Conservation (phyloP, 768 basidiomycete genomes). For the Lentinula aciculospora region DNA sequence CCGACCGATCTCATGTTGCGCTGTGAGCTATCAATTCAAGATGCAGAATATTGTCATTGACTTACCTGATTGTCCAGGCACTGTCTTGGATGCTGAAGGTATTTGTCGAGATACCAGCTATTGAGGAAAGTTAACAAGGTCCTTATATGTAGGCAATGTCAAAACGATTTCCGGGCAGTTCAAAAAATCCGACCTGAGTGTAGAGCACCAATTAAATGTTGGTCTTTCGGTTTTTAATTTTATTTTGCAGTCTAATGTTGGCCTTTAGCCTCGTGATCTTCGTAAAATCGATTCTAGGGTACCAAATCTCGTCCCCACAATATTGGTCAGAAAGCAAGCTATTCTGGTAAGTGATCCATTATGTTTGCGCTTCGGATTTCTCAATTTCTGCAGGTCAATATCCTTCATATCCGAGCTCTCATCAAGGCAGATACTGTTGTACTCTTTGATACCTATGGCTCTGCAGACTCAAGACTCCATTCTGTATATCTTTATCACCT, state of each 20-base stretch:
- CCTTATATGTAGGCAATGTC: slow-evolving; percentile 65
- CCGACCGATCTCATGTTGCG: slow-evolving; percentile 88
- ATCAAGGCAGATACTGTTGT: slow-evolving; percentile 91
- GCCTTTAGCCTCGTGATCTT: slow-evolving; percentile 75
- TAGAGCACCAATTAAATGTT: slow-evolving; percentile 87
- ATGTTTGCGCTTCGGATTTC: background rate
- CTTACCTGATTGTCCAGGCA: slow-evolving; percentile 47
- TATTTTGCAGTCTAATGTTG: slow-evolving; percentile 16
- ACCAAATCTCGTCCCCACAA: slow-evolving; percentile 92
- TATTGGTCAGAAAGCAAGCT: slow-evolving; percentile 82
- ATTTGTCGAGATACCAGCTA: slow-evolving; percentile 15
- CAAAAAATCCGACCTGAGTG: slow-evolving; percentile 84
- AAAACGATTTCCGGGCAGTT: slow-evolving; percentile 87
- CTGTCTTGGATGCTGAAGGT: slow-evolving; percentile 83
- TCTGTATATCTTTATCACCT: slow-evolving; percentile 86
- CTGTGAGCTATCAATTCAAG: slow-evolving; percentile 50
- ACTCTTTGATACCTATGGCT: slow-evolving; percentile 90
- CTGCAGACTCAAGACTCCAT: slow-evolving; percentile 78
- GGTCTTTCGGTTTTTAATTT: slow-evolving; percentile 24
- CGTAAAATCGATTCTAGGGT: slow-evolving; percentile 94
- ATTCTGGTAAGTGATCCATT: slow-evolving; percentile 57
- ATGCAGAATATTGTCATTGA: slow-evolving; percentile 4
- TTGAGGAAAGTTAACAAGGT: slow-evolving; percentile 10
- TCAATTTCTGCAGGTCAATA: slow-evolving; percentile 60
- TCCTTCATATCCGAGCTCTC: slow-evolving; percentile 90